Base-by-base conservation (phyloP, 148 eudicot species). In the Rhododendron griersonianum region DNA sequence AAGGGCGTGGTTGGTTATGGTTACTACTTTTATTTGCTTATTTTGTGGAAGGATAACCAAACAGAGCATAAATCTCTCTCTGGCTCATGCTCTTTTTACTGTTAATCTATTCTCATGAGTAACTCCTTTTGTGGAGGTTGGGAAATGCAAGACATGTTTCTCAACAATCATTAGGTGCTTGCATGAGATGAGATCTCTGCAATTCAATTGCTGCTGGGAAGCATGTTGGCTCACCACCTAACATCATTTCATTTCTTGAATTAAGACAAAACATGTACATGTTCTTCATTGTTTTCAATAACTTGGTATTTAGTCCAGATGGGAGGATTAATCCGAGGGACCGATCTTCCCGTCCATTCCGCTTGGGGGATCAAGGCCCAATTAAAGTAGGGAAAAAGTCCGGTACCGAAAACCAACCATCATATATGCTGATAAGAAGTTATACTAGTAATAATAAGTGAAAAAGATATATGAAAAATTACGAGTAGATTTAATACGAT, bases 101-200 rank as follows among this genome's bases (percentile, higher is more conserved):
- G 57, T 15, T 45, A 44, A 25, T 83, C 55, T 65, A n/a, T 45
- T 50, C 77, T 50, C 77, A 83, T 41, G 23, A 83, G 45, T n/a
- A 39, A 4, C 2, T 1, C 13, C 74, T 33, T 35, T 71, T 30
- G 76, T n/a, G 85, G 85, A 83, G 79, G 85, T 83, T 83, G 85
- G 85, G 85, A 48, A 83, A 71, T 83, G 85, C 85, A 50, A 39
- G 79, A 83, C 85, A 69, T 83, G 78, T 13, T 83, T 69, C 85
- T 83, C 79, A 69, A 71, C 78, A 45, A 48, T 83, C 79, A 39
- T 71, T 25, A 83, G 25, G 11, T 6, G 7, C 33, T 41, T 82
- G 45, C 45, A 6, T 6, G 45, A 41, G 45, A 41, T 41, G 74
- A 59, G 51, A 39, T 82, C 41, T 19, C 41, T 19, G 75, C 14